Conservation (phyloP, 257 asterid species). For the Rubia yunnanensis region DNA sequence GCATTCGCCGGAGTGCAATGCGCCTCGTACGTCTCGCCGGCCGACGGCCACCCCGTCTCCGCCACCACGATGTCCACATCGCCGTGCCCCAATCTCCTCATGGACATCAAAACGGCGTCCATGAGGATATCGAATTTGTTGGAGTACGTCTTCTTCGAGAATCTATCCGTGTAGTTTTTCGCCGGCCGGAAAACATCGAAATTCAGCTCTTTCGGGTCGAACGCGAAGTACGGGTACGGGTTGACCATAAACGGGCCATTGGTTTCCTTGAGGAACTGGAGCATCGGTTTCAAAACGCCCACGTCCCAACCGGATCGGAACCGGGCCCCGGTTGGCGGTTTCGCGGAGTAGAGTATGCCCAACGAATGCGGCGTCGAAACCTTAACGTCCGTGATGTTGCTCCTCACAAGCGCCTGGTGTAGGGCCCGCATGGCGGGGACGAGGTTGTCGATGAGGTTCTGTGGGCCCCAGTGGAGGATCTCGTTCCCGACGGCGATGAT, state of each 20-base stretch:
- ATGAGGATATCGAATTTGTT: constrained; percentile 71
- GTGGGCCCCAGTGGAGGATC: constrained; percentile 92
- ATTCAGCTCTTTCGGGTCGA: constrained; percentile 34
- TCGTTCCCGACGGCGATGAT: constrained; percentile 78
- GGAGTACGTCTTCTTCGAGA: constrained; percentile 32
- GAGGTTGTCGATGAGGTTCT: constrained; percentile 45
- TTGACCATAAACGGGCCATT: constrained; percentile 78
- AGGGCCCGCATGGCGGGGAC: constrained; percentile 65
- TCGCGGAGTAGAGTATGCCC: constrained; percentile 51
- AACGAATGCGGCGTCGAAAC: constrained; percentile 76
- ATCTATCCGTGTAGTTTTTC: constrained; percentile 29
- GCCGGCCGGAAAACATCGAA: constrained; percentile 38
- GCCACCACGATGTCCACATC: constrained; percentile 74
- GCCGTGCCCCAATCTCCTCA: constrained; percentile 57
- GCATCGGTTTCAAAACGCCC: constrained; percentile 50
- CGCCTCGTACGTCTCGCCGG: constrained; percentile 55
- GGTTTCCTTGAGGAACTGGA: constrained; percentile 54
- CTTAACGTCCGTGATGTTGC: constrained; percentile 35
- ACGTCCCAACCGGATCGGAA: constrained; percentile 86
- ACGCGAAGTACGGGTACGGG: constrained; percentile 85
- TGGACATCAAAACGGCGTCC: constrained; percentile 57
- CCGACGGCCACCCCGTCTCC: constrained; percentile 89
- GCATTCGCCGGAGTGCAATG: constrained; percentile 62
- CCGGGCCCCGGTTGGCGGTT: constrained; percentile 59
- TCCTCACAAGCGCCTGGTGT: constrained; percentile 37